Base-by-base conservation (phyloP, 768 basidiomycete genomes). In the Lentinula sp. region DNA sequence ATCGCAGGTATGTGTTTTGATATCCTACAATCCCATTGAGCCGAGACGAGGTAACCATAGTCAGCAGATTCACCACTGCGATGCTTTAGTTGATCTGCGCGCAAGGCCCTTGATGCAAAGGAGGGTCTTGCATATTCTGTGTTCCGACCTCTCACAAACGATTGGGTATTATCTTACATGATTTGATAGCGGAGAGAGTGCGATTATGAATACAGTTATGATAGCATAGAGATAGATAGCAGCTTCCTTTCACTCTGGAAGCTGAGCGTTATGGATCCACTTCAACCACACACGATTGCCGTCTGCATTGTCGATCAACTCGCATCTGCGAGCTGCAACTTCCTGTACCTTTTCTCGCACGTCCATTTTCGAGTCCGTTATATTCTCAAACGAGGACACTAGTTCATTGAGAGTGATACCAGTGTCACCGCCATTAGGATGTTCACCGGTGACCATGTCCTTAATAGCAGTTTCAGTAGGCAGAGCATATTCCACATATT, bases 381-480 rank as follows among this genome's bases (percentile, higher is more conserved):
- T 63, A 33, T 77, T 72, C 43, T 79, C 73, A 63, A 86, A 86
- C 68, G 79, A 79, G 28, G 77, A 72, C 5, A 91, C 66, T 48
- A 95, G 71, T 66, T 94, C 91, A 39, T 84, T 77, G 57, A 82
- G 69, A 7, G 80, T 87, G 32, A 90, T 66, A 18, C 84, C 84
- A 63, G 82, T 84, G 23, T 79, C 80, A 18, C 86, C 87, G 59
- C 85, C 86, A 12, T 80, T 77, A n/a, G 70, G 70, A 66, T 87
- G 83, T 67, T 81, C 74, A 58, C 94, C 87, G 63, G 73, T 78
- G 45, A 98, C 86, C 43, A 88, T 72, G 16, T 79, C 72, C 49
- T 82, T 77, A 64, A 99, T 86, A 65, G 87, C 85, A 46, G 77
- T 73, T 71, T 98, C 95, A 13, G 86, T 84, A 1, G 95, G 96